Evolutionary conservation across 2,329 filamentous ascomycete species (phyloP).

Genomic region (Ceratocystis destructans): DNA sequence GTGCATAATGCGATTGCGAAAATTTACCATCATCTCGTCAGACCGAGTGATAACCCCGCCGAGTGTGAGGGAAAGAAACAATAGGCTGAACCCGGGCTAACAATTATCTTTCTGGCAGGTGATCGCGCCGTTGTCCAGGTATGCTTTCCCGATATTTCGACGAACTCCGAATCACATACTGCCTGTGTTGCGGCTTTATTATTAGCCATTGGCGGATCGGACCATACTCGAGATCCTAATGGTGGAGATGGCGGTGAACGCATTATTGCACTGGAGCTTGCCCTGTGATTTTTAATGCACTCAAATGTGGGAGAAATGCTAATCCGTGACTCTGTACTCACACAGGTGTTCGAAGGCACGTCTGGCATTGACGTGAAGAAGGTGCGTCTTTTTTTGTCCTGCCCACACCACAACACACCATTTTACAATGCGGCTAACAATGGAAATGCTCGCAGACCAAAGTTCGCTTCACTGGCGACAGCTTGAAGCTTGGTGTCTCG

Average conservation of each 20-base stretch:
- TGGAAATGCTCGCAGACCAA: slow-evolving; percentile 51
- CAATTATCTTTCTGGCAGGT: slow-evolving; percentile 37
- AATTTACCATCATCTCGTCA: neutral
- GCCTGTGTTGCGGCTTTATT: neutral
- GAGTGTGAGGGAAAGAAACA: slow-evolving; percentile 12
- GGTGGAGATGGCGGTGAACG: neutral
- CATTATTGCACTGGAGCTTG: neutral
- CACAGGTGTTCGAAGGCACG: slow-evolving; percentile 91
- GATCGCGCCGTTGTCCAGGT: slow-evolving; percentile 92
- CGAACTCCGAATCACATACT: neutral
- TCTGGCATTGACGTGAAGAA: slow-evolving; percentile 98
- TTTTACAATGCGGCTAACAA: slow-evolving; percentile 23
- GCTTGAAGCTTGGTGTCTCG: slow-evolving; percentile 94
- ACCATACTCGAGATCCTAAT: neutral
- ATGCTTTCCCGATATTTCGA: slow-evolving; percentile 23
- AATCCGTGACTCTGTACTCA: slow-evolving; percentile 2
- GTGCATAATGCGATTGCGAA: slow-evolving; percentile 1
- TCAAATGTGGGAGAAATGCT: neutral
- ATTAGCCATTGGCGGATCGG: neutral
- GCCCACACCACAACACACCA: neutral
- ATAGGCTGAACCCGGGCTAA: slow-evolving; percentile 21
- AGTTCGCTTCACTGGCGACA: slow-evolving; percentile 94
- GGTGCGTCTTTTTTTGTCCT: slow-evolving; percentile 36
- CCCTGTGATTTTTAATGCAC: neutral
- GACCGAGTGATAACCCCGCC: neutral